Conservation (phyloP, 2,329 filamentous ascomycete genomes). For the Phoma sp. region DNA sequence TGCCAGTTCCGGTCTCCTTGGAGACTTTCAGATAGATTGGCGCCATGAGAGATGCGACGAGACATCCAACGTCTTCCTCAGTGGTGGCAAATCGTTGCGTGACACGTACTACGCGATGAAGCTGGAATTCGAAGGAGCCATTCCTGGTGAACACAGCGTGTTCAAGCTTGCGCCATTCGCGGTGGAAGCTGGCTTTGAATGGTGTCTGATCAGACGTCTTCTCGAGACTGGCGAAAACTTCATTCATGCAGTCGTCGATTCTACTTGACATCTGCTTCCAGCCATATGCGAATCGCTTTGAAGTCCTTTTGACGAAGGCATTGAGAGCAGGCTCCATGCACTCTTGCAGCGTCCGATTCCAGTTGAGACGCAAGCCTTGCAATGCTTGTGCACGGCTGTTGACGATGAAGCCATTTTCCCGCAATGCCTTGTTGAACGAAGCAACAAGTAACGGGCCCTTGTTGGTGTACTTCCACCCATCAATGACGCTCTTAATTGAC, state of each 20-base stretch:
- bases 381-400: conserved; percentile 8
- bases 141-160: conserved; percentile 9
- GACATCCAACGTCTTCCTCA: conserved; percentile 9
- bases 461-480: conserved; percentile 6
- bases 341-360: conserved; percentile 10
- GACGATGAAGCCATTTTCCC: conserved; percentile 10
- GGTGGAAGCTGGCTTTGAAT: conserved; percentile 13
- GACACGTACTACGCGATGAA: conserved; percentile 9
- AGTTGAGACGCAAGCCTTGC: conserved; percentile 6
- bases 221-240: conserved; percentile 7
- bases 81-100: conserved; percentile 14
- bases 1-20: conserved; percentile 1
- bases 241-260: conserved; percentile 12
- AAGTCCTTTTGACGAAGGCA: neutral
- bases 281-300: neutral
- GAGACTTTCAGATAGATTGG: conserved; percentile 8
- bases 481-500: neutral
- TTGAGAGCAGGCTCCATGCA: conserved; percentile 2
- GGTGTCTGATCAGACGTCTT: conserved; percentile 5
- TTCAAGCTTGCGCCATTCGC: conserved; percentile 16
- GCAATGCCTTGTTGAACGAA: conserved; percentile 12
- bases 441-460: conserved; percentile 7
- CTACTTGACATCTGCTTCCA: conserved; percentile 11
- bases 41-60: conserved; percentile 10
- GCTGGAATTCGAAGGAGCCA: conserved; percentile 15